Percentiles rank a stretch among this genome's conserved stretches.
Conservation (phyloP, 2,329 filamentous ascomycete species). For the Fusarium lateritium region DNA sequence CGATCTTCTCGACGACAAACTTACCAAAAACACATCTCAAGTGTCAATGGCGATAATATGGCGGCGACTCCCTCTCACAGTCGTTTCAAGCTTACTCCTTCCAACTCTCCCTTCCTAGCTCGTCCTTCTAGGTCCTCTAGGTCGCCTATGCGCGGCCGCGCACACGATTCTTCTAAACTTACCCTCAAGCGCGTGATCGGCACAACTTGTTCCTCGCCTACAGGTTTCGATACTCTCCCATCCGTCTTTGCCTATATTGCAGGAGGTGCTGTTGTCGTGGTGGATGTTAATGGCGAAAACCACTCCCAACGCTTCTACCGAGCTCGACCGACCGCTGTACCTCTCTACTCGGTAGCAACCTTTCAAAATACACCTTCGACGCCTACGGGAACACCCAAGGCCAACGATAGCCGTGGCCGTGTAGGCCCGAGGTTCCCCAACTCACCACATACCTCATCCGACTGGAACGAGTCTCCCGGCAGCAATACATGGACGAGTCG, state of each 20-base stretch:
- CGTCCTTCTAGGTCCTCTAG: constrained; percentile 73
- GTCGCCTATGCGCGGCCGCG: constrained; percentile 70
- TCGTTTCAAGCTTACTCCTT: constrained; percentile 79
- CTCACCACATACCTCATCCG: constrained; percentile 60
- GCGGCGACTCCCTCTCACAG: constrained; percentile 70
- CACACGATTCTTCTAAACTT: constrained; percentile 72
- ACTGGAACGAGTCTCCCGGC: constrained; percentile 74
- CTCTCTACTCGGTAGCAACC: constrained; percentile 71
- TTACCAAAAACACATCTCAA: constrained; percentile 30
- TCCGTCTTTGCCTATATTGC: constrained; percentile 91
- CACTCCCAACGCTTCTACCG: constrained; percentile 90
- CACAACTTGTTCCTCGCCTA: constrained; percentile 87
- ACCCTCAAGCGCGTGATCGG: constrained; percentile 89
- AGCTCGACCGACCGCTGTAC: constrained; percentile 83
- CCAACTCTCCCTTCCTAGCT: constrained; percentile 79
- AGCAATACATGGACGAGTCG: constrained; percentile 88
- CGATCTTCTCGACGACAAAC: constrained; percentile 22
- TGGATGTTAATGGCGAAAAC: constrained; percentile 78
- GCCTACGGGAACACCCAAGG: constrained; percentile 69
- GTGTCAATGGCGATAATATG: constrained; percentile 71
- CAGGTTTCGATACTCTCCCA: constrained; percentile 86
- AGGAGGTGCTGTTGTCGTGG: constrained; percentile 92
- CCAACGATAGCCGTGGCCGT: constrained; percentile 75
- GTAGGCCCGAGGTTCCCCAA: constrained; percentile 64
- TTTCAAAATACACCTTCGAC: constrained; percentile 66